Conservation (phyloP, 441 rosid genomes). For the Bruguiera hainesii region DNA sequence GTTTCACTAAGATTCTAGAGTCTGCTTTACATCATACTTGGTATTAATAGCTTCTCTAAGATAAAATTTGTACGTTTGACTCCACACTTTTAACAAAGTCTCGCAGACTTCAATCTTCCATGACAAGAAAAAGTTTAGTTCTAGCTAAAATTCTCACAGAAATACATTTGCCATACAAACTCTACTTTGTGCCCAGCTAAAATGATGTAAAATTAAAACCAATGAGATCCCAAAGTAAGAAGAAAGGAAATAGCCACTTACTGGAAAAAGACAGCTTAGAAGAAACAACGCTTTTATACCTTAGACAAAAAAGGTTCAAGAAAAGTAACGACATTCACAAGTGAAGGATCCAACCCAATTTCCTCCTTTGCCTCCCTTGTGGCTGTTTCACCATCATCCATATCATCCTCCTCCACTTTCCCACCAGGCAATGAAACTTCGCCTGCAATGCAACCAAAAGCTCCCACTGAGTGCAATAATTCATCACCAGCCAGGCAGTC, state of each 20-base stretch:
- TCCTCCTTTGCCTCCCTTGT: conserved; percentile 92
- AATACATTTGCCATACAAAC: not conserved
- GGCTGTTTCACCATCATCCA: conserved; percentile 75
- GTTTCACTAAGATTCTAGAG: too few species aligned
- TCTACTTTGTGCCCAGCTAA: not conserved
- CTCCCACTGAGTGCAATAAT: conserved; percentile 12
- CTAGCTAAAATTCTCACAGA: too few species aligned
- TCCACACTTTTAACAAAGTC: too few species aligned
- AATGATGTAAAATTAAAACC: not conserved
- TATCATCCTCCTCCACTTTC: conserved; percentile 73
- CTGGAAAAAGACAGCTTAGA: not conserved
- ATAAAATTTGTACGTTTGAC: too few species aligned
- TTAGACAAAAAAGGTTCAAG: conserved; percentile 88
- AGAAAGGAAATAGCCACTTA: not conserved
- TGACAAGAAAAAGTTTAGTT: too few species aligned
- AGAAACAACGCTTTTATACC: conserved; percentile 33
- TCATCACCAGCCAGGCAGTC: conserved; percentile 1
- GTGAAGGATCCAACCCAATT: conserved; percentile 86
- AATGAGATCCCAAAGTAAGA: not conserved
- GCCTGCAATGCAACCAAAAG: conserved; percentile 51
- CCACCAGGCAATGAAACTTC: conserved; percentile 97
- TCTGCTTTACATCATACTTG: too few species aligned
- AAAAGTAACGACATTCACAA: conserved; percentile 61
- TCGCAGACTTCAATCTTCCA: too few species aligned
- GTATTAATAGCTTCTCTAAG: too few species aligned